Conservation (phyloP, 257 asterid genomes). For the Solanum pinnatisectum region DNA sequence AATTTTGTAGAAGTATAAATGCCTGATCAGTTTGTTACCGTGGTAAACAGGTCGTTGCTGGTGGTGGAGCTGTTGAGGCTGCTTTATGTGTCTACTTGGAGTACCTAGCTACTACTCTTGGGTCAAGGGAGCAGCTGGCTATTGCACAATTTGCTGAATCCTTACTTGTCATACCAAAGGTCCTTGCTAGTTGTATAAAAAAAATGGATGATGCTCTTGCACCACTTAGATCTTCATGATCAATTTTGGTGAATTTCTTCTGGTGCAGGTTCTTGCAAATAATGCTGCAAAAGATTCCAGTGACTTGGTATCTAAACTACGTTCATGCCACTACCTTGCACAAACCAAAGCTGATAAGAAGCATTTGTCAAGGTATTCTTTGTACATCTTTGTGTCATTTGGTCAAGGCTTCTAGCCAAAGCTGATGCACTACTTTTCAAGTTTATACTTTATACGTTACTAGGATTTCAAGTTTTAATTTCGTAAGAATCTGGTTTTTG, state of each 20-base stretch:
- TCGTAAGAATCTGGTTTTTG: not conserved
- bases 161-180: slow-evolving; percentile 84
- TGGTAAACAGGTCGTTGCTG: slow-evolving; percentile 76
- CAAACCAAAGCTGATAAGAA: slow-evolving; percentile 93
- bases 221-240: not conserved
- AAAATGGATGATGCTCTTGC: not conserved
- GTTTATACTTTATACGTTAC: not conserved
- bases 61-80: slow-evolving; percentile 98
- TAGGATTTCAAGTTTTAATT: not conserved
- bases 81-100: slow-evolving; percentile 87
- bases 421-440: not conserved
- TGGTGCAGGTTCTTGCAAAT: slow-evolving; percentile 85
- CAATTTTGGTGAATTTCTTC: not conserved
- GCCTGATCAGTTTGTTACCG: not conserved
- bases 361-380: slow-evolving; percentile 75
- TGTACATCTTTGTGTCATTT: not conserved
- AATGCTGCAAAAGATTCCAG: slow-evolving; percentile 99
- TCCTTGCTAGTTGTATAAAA: slow-evolving; percentile 7
- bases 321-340: slow-evolving; percentile 87
- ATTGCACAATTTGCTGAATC: slow-evolving; percentile 98
- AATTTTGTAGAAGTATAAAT: not conserved
- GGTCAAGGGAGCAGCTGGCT: slow-evolving; percentile 96
- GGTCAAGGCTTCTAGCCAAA: not conserved
- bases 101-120: slow-evolving; percentile 85
- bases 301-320: slow-evolving; percentile 81